Conservation (phyloP, 345 rosid genomes). For the Populus pruinosa region DNA sequence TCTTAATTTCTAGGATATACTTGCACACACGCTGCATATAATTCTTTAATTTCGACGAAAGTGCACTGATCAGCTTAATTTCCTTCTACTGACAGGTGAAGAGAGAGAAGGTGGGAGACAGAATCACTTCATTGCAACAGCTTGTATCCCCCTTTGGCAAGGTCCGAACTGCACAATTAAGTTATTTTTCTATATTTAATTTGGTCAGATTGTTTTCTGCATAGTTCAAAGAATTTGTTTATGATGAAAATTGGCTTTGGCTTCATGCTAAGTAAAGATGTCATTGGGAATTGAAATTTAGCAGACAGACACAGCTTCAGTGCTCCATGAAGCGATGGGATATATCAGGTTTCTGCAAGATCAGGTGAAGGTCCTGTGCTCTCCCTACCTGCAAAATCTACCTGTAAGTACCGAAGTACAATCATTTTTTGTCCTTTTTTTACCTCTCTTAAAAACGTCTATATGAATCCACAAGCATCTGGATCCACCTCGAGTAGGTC, state of each 20-base stretch:
- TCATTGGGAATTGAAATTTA: slow-evolving; percentile 13
- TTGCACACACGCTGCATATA: background rate
- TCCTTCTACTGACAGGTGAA: slow-evolving; percentile 29
- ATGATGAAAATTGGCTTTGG: background rate
- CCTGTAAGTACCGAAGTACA: slow-evolving; percentile 26
- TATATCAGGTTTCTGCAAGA: slow-evolving; percentile 90
- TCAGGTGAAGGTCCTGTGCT: slow-evolving; percentile 80
- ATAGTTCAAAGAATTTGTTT: background rate
- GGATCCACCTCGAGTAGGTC: background rate
- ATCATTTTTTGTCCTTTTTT: background rate
- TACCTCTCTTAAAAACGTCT: background rate
- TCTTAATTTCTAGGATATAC: background rate
- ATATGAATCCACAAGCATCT: background rate
- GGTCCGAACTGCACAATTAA: slow-evolving; percentile 29
- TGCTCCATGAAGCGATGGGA: slow-evolving; percentile 95
- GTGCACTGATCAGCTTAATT: background rate
- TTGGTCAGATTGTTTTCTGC: background rate
- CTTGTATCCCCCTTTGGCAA: slow-evolving; percentile 93
- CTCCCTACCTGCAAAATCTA: slow-evolving; percentile 66
- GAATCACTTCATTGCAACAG: slow-evolving; percentile 74
- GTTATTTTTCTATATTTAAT: background rate
- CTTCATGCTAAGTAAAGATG: background rate
- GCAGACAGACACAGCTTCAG: slow-evolving; percentile 97
- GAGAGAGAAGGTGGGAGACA: slow-evolving; percentile 76
- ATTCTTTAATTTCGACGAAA: background rate